Base-by-base conservation (phyloP, 179 eudicot genomes). In the Camellia oleifera region DNA sequence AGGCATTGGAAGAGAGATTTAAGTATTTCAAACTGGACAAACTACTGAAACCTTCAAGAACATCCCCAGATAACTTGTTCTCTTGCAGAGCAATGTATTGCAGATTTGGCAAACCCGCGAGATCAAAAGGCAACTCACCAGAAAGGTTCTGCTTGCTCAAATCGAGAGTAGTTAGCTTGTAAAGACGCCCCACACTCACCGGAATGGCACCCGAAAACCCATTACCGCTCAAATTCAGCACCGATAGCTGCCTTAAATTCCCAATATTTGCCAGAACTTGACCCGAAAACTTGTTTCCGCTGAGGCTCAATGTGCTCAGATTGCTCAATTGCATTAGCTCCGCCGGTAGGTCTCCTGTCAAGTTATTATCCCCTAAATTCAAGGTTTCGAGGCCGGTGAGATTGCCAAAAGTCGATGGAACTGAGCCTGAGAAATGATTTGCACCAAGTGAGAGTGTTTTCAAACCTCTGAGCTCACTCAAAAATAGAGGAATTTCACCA, bases 41-140 rank as follows among this genome's bases (percentile, higher is more conserved):
- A 78, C 97, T 93, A 70, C 97, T 92, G 74, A 93, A 89, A 15
- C 98, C 98, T 82, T 93, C 97, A 84, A 87, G 85, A 26, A 91
- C 78, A 83, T 80, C 82, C 18, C 97, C 98, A 68, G 87, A 81
- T 4, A 93, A 85, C 46, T 56, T 66, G 76, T 93, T 93, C 77
- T 91, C 97, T 69, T 90, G 88, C 81, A 93, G 77, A 56, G 91
- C 87, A 81, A 93, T 85, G 46, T 83, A 84, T 83, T 85, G 87
- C 58, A 93, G 82, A 87, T 82, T 91, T 2, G 98, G 98, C 81
- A 93, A 79, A 66, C 98, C 97, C 53, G 87, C 85, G 12, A 93
- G 71, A 71, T 92, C 98, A 72, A 83, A 75, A 2, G 98, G 98
- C 58, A 92, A 64, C 77, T 78, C 86, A 17, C 98, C 98, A 2